Evolutionary conservation across 306 rosid genomes (phyloP).

Genomic region (Castanopsis chinensis): DNA sequence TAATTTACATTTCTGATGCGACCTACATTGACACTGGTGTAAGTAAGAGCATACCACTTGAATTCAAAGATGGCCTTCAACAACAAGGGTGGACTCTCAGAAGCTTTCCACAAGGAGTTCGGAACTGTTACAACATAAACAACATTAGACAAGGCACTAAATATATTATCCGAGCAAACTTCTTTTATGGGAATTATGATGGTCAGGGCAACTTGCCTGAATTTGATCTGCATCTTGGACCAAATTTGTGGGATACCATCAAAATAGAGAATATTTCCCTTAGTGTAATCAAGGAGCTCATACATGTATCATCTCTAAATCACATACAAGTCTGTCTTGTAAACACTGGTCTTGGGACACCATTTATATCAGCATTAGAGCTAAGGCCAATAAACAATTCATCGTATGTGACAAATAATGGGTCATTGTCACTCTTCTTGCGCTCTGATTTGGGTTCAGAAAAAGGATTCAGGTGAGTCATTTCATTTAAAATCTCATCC

Average conservation of each 20-base stretch:
- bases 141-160: constrained; percentile 12
- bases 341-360: constrained; percentile 38
- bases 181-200: constrained; percentile 20
- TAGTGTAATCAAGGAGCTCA: constrained; percentile 19
- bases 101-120: constrained; percentile 43
- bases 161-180: constrained; percentile 31
- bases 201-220: constrained; percentile 6
- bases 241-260: constrained; percentile 36
- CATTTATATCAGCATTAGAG: constrained; percentile 57
- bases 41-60: background rate
- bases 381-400: constrained; percentile 34
- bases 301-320: constrained; percentile 35
- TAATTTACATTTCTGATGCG: constrained; percentile 30
- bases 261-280: background rate
- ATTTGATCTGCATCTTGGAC: constrained; percentile 38
- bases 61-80: background rate
- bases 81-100: constrained; percentile 15
- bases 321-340: constrained; percentile 39
- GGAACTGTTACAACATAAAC: constrained; percentile 40
- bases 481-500: constrained; percentile 5
- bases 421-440: constrained; percentile 6
- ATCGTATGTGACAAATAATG: constrained; percentile 6
- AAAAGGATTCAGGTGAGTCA: constrained; percentile 33
- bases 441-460: constrained; percentile 36
- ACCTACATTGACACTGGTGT: constrained; percentile 12